phyloP scores from a whole-genome alignment of 768 basidiomycete species.

The Mycena haematopus region DNA sequence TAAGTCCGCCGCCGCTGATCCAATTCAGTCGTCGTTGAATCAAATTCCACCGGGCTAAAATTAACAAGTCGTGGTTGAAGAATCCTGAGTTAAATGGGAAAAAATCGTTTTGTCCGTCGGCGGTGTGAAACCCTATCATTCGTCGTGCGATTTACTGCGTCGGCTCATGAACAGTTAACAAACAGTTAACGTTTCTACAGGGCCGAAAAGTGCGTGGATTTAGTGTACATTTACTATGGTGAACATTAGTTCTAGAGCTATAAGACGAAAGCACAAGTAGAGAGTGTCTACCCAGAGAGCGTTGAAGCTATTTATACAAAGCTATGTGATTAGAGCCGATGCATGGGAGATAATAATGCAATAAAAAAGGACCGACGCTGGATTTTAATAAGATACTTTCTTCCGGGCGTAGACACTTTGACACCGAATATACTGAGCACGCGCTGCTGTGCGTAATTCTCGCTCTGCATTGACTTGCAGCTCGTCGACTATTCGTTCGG shows the following conservation, averaged over 20 bases:
- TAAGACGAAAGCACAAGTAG: conserved; percentile 23
- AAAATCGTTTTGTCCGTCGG: neutral
- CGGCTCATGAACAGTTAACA: neutral
- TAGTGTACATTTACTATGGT: conserved; percentile 15
- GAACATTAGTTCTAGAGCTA: conserved; percentile 16
- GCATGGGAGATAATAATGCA: conserved; percentile 22
- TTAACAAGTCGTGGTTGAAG: neutral
- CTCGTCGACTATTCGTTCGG: conserved; percentile 57
- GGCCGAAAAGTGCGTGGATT: neutral
- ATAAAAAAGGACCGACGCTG: conserved; percentile 18
- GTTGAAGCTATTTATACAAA: conserved; percentile 26
- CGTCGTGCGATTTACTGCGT: conserved; percentile 2
- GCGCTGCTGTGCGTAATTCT: conserved; percentile 57
- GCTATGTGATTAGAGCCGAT: conserved; percentile 25
- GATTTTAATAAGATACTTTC: conserved; percentile 31
- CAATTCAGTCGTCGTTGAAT: neutral
- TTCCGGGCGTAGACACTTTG: conserved; percentile 69
- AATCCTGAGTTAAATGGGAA: too few species aligned
- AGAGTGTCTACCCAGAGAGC: conserved; percentile 25
- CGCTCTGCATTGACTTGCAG: conserved; percentile 56
- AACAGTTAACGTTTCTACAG: neutral
- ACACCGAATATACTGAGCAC: conserved; percentile 58
- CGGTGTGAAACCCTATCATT: conserved; percentile 4
- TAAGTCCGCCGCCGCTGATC: conserved; percentile 24
- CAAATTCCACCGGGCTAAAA: conserved; percentile 11